Percentiles rank a stretch among this genome's conserved stretches.
These are phyloP conservation scores for Thraustochytrium striatum DNA, from an alignment of 352 stramenopile species.

Conservation along the genomic window DNA sequence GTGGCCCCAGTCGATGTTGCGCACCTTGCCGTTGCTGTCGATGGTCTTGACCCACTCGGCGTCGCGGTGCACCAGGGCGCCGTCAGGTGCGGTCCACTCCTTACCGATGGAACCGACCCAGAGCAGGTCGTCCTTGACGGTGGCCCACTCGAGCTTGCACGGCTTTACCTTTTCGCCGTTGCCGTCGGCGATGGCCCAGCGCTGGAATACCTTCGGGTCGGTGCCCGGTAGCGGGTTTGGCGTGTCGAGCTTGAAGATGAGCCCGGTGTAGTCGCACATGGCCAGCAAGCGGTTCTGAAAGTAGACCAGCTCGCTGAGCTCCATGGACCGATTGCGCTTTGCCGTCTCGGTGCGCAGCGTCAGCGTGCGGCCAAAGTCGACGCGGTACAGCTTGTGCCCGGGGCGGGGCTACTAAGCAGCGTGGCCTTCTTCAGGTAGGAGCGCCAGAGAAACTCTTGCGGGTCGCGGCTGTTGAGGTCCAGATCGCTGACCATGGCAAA, in stretches of 20 bases:
- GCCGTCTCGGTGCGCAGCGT: constrained; percentile 49
- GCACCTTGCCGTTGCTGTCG: constrained; percentile 47
- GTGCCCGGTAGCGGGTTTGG: neutral
- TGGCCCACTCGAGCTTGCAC: constrained; percentile 49
- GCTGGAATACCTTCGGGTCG: constrained; percentile 46
- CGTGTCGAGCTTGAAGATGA: constrained; percentile 52
- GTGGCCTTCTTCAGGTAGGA: constrained; percentile 26
- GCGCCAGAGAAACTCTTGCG: constrained; percentile 32
- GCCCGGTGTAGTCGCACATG: constrained; percentile 51
- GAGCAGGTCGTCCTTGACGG: constrained; percentile 51
- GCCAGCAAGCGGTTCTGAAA: constrained; percentile 44
- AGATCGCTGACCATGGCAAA: constrained; percentile 46
- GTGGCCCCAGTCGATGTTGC: constrained; percentile 47
- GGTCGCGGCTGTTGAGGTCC: constrained; percentile 35
- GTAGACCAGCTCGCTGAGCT: constrained; percentile 50
- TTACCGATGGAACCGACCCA: constrained; percentile 53
- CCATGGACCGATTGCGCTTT: constrained; percentile 51
- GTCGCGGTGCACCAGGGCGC: constrained; percentile 48
- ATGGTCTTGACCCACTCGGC: constrained; percentile 54
- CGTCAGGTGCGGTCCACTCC: constrained; percentile 37
- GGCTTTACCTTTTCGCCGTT: constrained; percentile 49
- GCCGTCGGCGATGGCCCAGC: constrained; percentile 50
- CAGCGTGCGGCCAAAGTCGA: constrained; percentile 32
- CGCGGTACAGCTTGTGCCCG: constrained; percentile 9
- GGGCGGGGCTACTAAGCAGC: neutral